A percentile compares a stretch with the other conserved stretches of the same genome.
Evolutionary conservation across 169 alveolate species (phyloP).

Genomic region (Cryptosporidium felis): DNA sequence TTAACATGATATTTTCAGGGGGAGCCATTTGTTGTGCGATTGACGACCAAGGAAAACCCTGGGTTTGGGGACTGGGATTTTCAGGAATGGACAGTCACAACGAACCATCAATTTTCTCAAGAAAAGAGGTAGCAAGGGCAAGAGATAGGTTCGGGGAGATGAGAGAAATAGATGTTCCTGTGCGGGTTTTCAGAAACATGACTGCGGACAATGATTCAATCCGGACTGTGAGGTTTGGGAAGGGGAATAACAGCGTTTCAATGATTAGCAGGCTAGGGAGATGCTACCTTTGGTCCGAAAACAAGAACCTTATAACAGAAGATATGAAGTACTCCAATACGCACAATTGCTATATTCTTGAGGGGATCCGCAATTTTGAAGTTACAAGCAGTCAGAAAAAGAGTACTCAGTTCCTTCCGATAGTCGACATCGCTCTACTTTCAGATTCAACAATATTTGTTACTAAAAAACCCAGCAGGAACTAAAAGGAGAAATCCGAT

Average conservation of each 20-base stretch:
- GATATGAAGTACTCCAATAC: constrained; percentile 16
- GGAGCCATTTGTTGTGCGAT: constrained; percentile 57
- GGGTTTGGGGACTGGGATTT: constrained; percentile 56
- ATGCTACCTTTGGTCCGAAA: constrained; percentile 53
- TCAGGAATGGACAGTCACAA: constrained; percentile 16
- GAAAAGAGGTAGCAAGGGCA: not conserved
- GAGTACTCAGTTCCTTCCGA: not conserved
- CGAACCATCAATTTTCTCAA: not conserved
- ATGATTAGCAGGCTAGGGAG: constrained; percentile 32
- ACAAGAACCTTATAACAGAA: not conserved
- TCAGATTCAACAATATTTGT: constrained; percentile 18
- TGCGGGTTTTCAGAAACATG: constrained; percentile 37
- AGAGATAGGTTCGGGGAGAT: not conserved
- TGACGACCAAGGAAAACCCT: constrained; percentile 52
- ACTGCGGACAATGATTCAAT: constrained; percentile 36
- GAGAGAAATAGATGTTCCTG: constrained; percentile 36
- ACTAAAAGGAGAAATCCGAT: too few relatives aligned
- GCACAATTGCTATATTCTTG: constrained; percentile 24
- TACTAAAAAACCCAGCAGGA: not conserved
- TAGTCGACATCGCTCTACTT: constrained; percentile 31
- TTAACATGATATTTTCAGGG: constrained; percentile 26
- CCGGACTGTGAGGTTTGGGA: constrained; percentile 20
- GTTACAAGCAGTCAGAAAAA: not conserved
- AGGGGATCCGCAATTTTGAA: not conserved
- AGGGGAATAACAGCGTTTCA: constrained; percentile 49